These are phyloP conservation scores for Acacia concinna DNA, from an alignment of 331 rosid species.

Conservation along the genomic window DNA sequence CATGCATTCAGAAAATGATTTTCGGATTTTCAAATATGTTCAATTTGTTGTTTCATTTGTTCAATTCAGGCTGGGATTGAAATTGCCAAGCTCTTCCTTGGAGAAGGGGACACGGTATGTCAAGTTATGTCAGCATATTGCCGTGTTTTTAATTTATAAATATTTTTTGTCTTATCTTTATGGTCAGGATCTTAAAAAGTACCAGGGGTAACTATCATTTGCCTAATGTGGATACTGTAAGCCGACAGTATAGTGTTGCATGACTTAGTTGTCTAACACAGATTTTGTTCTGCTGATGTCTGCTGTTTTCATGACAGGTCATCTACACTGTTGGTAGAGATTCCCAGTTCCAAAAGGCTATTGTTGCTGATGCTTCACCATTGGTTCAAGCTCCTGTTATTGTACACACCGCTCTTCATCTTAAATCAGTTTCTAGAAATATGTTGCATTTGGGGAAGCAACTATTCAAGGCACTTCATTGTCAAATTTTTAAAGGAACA, in stretches of 20 bases:
- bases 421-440: slow-evolving; percentile 27
- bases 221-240: background rate
- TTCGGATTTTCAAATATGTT: slow-evolving; percentile 21
- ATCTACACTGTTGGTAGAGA: slow-evolving; percentile 95
- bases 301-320: slow-evolving; percentile 55
- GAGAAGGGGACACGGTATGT: slow-evolving; percentile 80
- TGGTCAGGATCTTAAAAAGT: background rate
- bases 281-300: slow-evolving; percentile 26
- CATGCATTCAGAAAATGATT: slow-evolving; percentile 12
- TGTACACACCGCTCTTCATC: slow-evolving; percentile 45
- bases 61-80: slow-evolving; percentile 91
- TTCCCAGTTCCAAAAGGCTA: slow-evolving; percentile 65
- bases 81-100: slow-evolving; percentile 84
- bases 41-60: slow-evolving; percentile 36
- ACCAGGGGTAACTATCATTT: background rate
- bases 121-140: slow-evolving; percentile 18
- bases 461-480: slow-evolving; percentile 8
- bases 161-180: background rate
- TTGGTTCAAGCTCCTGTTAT: slow-evolving; percentile 74
- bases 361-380: slow-evolving; percentile 69
- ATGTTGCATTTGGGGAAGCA: background rate
- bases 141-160: slow-evolving; percentile 8
- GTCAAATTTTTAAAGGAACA: background rate
- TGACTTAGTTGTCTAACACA: slow-evolving; percentile 14
- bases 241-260: background rate